These are phyloP conservation scores for Aspergillus brasiliensis DNA, from an alignment of 2,329 filamentous ascomycete species.

Conservation along the genomic window DNA sequence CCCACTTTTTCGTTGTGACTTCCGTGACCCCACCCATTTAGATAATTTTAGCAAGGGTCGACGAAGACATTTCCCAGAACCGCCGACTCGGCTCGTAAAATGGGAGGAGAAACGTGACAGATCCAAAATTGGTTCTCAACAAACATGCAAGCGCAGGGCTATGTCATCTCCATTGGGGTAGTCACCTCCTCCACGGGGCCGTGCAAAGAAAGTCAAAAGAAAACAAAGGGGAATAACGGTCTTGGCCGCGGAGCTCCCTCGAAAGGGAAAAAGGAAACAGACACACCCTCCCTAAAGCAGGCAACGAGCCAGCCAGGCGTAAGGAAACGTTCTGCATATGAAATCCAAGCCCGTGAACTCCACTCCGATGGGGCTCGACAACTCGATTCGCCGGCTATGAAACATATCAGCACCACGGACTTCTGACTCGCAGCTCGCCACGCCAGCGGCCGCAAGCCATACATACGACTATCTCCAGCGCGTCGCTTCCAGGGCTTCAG, in stretches of 20 bases:
- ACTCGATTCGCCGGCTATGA: conserved; percentile 16
- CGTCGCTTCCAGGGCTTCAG: conserved; percentile 4
- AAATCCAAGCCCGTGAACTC: conserved; percentile 19
- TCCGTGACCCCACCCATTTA: conserved; percentile 4
- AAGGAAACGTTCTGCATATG: conserved; percentile 22
- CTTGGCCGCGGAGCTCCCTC: not conserved
- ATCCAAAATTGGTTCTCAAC: conserved; percentile 21
- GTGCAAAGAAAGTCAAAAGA: conserved; percentile 13
- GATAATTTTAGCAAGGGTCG: conserved; percentile 14
- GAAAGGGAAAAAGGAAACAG: not conserved
- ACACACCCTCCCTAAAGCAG: conserved; percentile 5
- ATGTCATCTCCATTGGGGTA: conserved; percentile 12
- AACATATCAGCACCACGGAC: conserved; percentile 12
- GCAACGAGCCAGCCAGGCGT: conserved; percentile 6
- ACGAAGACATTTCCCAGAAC: not conserved
- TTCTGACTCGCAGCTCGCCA: conserved; percentile 24
- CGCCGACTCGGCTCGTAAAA: not conserved
- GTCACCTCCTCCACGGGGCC: conserved; percentile 10
- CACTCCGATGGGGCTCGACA: conserved; percentile 14
- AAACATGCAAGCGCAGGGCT: conserved; percentile 14
- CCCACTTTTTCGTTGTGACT: not conserved
- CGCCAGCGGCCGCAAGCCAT: conserved; percentile 24
- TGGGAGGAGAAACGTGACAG: conserved; percentile 14
- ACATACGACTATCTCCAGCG: conserved; percentile 2
- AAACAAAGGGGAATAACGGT: conserved; percentile 9